phyloP scores from a whole-genome alignment of 768 basidiomycete species.

The Boletus vermiculosoides region DNA sequence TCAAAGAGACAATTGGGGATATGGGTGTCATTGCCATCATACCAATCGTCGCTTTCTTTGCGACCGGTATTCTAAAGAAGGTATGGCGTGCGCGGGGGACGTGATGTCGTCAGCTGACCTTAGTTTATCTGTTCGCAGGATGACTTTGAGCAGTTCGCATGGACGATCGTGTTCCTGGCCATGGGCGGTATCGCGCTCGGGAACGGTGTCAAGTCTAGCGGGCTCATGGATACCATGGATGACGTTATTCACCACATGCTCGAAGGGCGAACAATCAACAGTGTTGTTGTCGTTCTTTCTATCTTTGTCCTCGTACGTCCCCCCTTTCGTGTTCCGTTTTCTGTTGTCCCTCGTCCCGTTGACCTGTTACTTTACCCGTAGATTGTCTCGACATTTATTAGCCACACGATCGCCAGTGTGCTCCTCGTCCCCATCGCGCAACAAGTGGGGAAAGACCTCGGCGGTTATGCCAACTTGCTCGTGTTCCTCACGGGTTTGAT shows the following conservation, averaged over 20 bases:
- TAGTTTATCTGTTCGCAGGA: slow-evolving; percentile 48
- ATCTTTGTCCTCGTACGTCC: slow-evolving; percentile 61
- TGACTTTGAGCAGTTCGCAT: slow-evolving; percentile 92
- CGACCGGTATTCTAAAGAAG: slow-evolving; percentile 91
- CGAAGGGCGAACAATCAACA: slow-evolving; percentile 59
- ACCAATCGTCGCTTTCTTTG: slow-evolving; percentile 91
- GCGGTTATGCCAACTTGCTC: slow-evolving; percentile 73
- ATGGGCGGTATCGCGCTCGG: slow-evolving; percentile 99
- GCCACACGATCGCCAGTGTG: slow-evolving; percentile 95
- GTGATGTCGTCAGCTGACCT: background rate
- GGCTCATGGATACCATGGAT: slow-evolving; percentile 80
- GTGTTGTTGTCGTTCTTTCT: slow-evolving; percentile 69
- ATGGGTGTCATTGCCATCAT: slow-evolving; percentile 98
- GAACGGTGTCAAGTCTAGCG: slow-evolving; percentile 87
- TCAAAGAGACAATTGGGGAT: slow-evolving; percentile 80
- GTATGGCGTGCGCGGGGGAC: slow-evolving; percentile 37
- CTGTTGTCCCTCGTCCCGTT: background rate
- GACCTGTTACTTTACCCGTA: slow-evolving; percentile 25
- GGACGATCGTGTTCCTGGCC: slow-evolving; percentile 93
- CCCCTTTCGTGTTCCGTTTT: background rate
- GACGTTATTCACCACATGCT: slow-evolving; percentile 56
- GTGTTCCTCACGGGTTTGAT: slow-evolving; percentile 92
- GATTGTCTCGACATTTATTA: slow-evolving; percentile 93
- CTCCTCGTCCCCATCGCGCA: slow-evolving; percentile 96
- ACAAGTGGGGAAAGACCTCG: slow-evolving; percentile 80